Percentiles rank a stretch among this genome's conserved stretches.
Evolutionary conservation across 257 asterid species (phyloP).

Genomic region (Solanum lignicaule): DNA sequence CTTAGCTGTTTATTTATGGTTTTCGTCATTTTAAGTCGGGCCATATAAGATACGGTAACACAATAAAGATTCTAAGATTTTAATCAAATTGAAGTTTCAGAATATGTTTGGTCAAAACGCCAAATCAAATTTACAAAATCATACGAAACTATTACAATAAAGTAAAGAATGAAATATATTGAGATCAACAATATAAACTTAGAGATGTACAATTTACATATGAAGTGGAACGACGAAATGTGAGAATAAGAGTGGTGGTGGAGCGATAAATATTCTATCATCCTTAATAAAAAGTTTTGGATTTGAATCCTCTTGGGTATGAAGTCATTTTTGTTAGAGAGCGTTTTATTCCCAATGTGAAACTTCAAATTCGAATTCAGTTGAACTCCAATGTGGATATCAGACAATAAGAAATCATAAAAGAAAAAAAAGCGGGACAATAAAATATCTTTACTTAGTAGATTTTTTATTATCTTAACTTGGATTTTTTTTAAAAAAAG

Average conservation of each 20-base stretch:
- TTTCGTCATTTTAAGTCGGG: not conserved
- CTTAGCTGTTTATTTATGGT: not conserved
- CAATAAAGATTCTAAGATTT: not conserved
- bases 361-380: no score
- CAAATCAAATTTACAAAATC: not conserved
- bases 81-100: not conserved
- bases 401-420: no score
- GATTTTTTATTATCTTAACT: not conserved
- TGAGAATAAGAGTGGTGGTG: not conserved
- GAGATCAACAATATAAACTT: not conserved
- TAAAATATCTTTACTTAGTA: not conserved
- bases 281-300: no score
- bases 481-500: no score
- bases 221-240: not conserved
- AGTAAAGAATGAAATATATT: not conserved
- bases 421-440: no score
- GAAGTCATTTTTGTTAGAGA: no score
- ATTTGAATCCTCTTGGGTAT: rapidly evolving
- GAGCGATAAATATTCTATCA: not conserved
- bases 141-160: no score
- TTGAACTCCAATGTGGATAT: rapidly evolving
- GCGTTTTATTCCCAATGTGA: no score
- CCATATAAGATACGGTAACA: not conserved
- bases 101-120: not conserved
- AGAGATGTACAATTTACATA: constrained; percentile 10